Percentiles rank a stretch among this genome's conserved stretches.
phyloP scores from a whole-genome alignment of 116 monocot genomes.

The Posidonia oceanica region DNA sequence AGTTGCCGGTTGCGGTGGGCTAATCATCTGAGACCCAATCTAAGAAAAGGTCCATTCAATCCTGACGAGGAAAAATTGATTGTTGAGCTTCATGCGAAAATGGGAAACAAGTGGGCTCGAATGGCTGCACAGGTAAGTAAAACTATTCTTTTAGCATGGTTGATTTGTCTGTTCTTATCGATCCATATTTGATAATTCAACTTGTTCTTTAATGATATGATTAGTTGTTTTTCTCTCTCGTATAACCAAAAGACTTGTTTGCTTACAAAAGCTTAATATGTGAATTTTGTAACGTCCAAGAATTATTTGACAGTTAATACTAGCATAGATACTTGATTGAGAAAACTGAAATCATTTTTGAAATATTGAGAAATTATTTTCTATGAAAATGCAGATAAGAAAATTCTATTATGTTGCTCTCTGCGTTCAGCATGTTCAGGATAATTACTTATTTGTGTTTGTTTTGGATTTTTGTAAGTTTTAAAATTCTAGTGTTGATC shows the following conservation, averaged over 20 bases:
- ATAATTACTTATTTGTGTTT: too few relatives aligned
- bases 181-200: too few relatives aligned
- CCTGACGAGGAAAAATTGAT: constrained; percentile 35
- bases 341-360: background rate
- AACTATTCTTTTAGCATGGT: background rate
- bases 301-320: too few relatives aligned
- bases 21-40: constrained; percentile 56
- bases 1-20: constrained; percentile 73
- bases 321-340: too few relatives aligned
- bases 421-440: background rate
- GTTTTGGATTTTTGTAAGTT: too few relatives aligned
- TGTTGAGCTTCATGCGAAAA: constrained; percentile 33
- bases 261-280: background rate
- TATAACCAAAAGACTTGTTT: background rate
- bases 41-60: constrained; percentile 45
- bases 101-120: constrained; percentile 67
- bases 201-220: too few relatives aligned
- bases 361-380: background rate
- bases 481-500: too few relatives aligned
- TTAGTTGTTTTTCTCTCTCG: too few relatives aligned
- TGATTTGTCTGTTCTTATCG: constrained; percentile 1
- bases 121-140: constrained; percentile 55
- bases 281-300: background rate
- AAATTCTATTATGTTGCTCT: background rate
- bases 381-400: background rate